phyloP scores from a whole-genome alignment of 2,329 filamentous ascomycete species.

The Pestalotiopsis sp. region DNA sequence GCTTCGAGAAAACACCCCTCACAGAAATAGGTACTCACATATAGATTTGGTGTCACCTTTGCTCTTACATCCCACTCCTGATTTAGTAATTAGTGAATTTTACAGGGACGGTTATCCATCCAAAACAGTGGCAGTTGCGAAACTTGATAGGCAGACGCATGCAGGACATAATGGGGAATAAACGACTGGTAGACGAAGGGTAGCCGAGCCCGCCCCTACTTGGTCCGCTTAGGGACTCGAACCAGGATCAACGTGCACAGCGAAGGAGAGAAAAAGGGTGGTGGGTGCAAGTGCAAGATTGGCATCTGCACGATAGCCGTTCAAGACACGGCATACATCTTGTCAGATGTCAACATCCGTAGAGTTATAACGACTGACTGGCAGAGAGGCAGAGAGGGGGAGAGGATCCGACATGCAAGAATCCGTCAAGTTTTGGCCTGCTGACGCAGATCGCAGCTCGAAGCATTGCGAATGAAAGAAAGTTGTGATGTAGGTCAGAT shows the following conservation, averaged over 20 bases:
- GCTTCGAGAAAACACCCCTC: neutral
- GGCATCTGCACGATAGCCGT: slow-evolving; percentile 4
- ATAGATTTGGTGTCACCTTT: neutral
- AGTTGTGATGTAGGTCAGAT: neutral
- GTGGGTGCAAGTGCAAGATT: slow-evolving; percentile 9
- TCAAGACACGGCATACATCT: slow-evolving; percentile 2
- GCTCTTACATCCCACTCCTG: neutral
- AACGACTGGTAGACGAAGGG: neutral
- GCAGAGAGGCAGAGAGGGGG: no score
- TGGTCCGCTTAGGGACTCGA: neutral
- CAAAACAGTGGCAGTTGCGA: neutral
- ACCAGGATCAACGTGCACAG: neutral
- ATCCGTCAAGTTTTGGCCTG: neutral
- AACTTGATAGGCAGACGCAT: neutral
- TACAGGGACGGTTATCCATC: neutral
- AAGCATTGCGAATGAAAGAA: neutral
- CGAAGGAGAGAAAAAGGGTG: neutral
- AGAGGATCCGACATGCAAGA: neutral
- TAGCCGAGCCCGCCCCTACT: neutral
- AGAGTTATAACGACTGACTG: neutral
- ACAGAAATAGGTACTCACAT: neutral
- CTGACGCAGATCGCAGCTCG: neutral
- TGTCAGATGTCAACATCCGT: slow-evolving; percentile 1
- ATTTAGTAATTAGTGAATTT: neutral
- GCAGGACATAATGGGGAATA: neutral